Evolutionary conservation across 495 filamentous ascomycete genomes (phyloP).

Genomic region (Aspergillus kassunensis): DNA sequence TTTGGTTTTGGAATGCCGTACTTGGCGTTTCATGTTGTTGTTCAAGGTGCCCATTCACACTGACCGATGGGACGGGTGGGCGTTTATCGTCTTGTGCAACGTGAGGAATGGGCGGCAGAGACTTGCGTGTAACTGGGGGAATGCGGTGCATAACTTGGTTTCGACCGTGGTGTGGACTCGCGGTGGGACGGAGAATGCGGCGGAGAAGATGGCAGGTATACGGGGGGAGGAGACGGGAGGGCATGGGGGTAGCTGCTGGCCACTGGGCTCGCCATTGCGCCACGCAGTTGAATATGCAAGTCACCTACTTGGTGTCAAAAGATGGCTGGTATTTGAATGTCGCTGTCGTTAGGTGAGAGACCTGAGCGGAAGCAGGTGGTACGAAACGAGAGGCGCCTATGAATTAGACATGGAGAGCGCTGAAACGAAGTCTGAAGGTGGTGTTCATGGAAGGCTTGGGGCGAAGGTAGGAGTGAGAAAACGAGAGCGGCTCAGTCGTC

Average conservation of each 20-base stretch:
- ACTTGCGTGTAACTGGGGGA: slow-evolving; percentile 28
- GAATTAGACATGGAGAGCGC: slow-evolving; percentile 13
- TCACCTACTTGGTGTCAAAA: not conserved
- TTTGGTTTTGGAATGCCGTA: slow-evolving; percentile 28
- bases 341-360: not conserved
- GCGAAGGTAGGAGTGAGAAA: slow-evolving; percentile 6
- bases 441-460: not conserved
- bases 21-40: slow-evolving; percentile 32
- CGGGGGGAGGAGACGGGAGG: slow-evolving; percentile 38
- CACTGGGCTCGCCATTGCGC: slow-evolving; percentile 31
- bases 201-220: slow-evolving; percentile 40
- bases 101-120: slow-evolving; percentile 17
- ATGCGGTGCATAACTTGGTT: slow-evolving; percentile 17
- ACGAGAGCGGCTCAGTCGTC: not conserved
- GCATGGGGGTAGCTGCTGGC: slow-evolving; percentile 26
- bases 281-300: slow-evolving; percentile 2
- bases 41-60: slow-evolving; percentile 32
- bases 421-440: not conserved
- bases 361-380: slow-evolving; percentile 4
- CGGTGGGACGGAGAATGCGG: slow-evolving; percentile 22
- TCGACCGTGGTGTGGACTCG: slow-evolving; percentile 24
- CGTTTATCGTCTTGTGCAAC: slow-evolving; percentile 27
- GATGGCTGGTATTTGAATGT: not conserved
- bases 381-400: slow-evolving; percentile 9
- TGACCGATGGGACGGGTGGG: slow-evolving; percentile 40